Evolutionary conservation across 495 filamentous ascomycete genomes (phyloP).

Genomic region (Rhypophila decipiens): DNA sequence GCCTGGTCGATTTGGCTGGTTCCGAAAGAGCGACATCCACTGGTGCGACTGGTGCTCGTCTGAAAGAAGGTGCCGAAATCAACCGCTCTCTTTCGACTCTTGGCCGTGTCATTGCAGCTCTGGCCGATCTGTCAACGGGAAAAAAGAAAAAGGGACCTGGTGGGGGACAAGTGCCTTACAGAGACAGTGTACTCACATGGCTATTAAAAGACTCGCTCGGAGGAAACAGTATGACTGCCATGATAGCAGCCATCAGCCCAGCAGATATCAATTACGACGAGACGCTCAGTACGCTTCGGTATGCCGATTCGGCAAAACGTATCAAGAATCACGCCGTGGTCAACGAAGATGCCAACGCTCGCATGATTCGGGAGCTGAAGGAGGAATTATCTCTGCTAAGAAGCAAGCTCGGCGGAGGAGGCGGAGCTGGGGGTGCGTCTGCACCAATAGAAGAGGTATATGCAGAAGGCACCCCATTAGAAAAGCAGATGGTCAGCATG

Average conservation of each 20-base stretch:
- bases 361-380: slow-evolving; percentile 97
- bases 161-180: slow-evolving; percentile 81
- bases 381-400: slow-evolving; percentile 85
- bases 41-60: slow-evolving; percentile 86
- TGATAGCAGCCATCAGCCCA: slow-evolving; percentile 98
- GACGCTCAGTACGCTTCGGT: slow-evolving; percentile 88
- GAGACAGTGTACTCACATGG: slow-evolving; percentile 96
- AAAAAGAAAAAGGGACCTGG: slow-evolving; percentile 64
- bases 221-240: slow-evolving; percentile 98
- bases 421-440: slow-evolving; percentile 33
- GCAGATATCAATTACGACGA: slow-evolving; percentile 99
- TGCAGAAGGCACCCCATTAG: slow-evolving; percentile 82
- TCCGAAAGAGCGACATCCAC: slow-evolving; percentile 95
- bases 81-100: slow-evolving; percentile 95
- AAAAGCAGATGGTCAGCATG: slow-evolving; percentile 95
- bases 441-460: slow-evolving; percentile 70
- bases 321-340: slow-evolving; percentile 99
- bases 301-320: slow-evolving; percentile 95
- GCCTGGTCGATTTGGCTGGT: slow-evolving; percentile 93
- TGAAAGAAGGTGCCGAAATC: slow-evolving; percentile 99
- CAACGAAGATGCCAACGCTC: slow-evolving; percentile 97
- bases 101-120: slow-evolving; percentile 93
- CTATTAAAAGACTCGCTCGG: slow-evolving; percentile 94
- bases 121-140: slow-evolving; percentile 82
- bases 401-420: slow-evolving; percentile 75